A percentile compares a stretch with the other conserved stretches of the same genome.
Conservation (phyloP, 1,284 basidiomycete species). For the Bjerkandera adusta region DNA sequence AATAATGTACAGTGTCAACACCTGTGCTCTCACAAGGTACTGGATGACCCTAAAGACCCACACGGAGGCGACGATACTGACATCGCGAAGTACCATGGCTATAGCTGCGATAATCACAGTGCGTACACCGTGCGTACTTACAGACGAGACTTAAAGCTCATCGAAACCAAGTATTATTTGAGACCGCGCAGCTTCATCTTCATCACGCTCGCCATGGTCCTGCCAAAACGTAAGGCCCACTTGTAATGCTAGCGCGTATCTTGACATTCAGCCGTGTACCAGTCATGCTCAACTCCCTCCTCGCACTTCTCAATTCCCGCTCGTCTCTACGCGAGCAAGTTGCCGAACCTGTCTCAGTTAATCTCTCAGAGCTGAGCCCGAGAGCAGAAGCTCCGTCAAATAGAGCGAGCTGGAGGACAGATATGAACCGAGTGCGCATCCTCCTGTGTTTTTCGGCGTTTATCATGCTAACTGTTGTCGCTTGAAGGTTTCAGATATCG, state of each 20-base stretch:
- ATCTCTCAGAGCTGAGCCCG: slow-evolving; percentile 3
- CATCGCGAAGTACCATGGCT: slow-evolving; percentile 2
- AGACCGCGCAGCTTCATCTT: slow-evolving; percentile 7
- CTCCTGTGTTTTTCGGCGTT: too few species aligned
- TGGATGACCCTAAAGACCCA: background rate
- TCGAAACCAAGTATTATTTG: background rate
- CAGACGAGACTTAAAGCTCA: background rate
- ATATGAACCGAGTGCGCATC: too few species aligned
- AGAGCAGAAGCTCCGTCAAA: too few species aligned
- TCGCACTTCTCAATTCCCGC: slow-evolving; percentile 9
- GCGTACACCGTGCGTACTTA: background rate
- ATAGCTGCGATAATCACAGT: slow-evolving; percentile 5
- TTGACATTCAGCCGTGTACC: background rate
- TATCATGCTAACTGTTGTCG: too few species aligned
- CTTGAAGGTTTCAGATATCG: too few species aligned
- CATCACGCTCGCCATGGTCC: slow-evolving; percentile 8
- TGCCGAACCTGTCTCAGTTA: background rate
- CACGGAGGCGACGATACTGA: background rate
- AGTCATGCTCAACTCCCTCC: slow-evolving; percentile 10
- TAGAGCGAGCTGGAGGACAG: too few species aligned
- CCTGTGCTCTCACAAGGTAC: slow-evolving; percentile 7
- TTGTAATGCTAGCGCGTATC: background rate
- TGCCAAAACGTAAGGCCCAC: slow-evolving; percentile 3
- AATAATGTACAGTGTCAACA: slow-evolving; percentile 7
- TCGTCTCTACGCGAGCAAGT: background rate